Evolutionary conservation across 2,329 filamentous ascomycete species (phyloP).

Genomic region (Colletotrichum salicis): DNA sequence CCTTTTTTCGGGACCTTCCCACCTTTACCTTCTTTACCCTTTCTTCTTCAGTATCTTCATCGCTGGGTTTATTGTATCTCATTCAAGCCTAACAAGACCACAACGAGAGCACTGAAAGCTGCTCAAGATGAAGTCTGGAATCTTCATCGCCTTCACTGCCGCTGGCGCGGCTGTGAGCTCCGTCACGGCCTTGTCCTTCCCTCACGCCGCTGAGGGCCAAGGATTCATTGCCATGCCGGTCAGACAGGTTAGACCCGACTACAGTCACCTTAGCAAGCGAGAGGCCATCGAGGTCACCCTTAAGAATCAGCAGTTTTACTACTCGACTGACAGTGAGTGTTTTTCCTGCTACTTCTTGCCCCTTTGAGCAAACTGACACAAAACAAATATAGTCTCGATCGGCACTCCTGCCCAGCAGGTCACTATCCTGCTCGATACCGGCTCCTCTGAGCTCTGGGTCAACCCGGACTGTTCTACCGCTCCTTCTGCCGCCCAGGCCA

Average conservation of each 20-base stretch:
- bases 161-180: slow-evolving; percentile 24
- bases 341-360: background rate
- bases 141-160: slow-evolving; percentile 8
- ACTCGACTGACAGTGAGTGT: slow-evolving; percentile 50
- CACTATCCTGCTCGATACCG: slow-evolving; percentile 61
- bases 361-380: background rate
- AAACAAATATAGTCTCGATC: slow-evolving; percentile 50
- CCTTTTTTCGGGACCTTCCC: slow-evolving; percentile 6
- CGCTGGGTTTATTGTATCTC: background rate
- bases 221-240: slow-evolving; percentile 52
- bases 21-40: background rate
- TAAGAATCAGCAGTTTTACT: slow-evolving; percentile 51
- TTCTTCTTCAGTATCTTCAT: background rate
- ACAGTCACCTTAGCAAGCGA: slow-evolving; percentile 14
- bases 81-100: background rate
- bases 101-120: background rate
- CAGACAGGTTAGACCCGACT: slow-evolving; percentile 32
- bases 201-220: slow-evolving; percentile 45
- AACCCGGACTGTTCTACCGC: slow-evolving; percentile 60
- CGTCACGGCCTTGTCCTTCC: slow-evolving; percentile 37
- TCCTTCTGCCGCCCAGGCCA: slow-evolving; percentile 44
- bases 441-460: slow-evolving; percentile 66
- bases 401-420: slow-evolving; percentile 55
- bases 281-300: slow-evolving; percentile 44
- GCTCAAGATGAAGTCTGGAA: slow-evolving; percentile 21